These are phyloP conservation scores for Trichoderma virens DNA, from an alignment of 495 filamentous ascomycete species.

Conservation along the genomic window DNA sequence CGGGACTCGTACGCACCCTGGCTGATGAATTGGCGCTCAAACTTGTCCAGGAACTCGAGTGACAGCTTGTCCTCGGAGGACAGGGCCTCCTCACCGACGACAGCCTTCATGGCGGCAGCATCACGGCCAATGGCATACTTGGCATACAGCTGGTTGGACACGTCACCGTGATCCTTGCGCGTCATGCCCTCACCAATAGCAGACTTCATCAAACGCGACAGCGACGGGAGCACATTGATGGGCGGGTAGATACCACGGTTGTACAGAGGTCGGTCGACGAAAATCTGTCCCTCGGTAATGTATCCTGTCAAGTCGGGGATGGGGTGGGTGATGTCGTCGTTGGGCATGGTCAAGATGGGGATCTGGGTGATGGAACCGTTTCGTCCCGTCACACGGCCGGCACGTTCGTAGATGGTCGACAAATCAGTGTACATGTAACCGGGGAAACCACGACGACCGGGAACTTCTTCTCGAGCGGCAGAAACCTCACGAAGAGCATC, in stretches of 20 bases:
- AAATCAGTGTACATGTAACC: conserved; percentile 99
- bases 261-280: conserved; percentile 86
- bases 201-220: conserved; percentile 99
- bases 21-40: conserved; percentile 86
- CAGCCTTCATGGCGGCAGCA: conserved; percentile 97
- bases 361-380: conserved; percentile 99
- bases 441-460: conserved; percentile 97
- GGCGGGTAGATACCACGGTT: conserved; percentile 98
- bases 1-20: conserved; percentile 89
- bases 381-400: conserved; percentile 93
- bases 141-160: conserved; percentile 98
- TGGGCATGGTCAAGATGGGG: conserved; percentile 98
- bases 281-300: conserved; percentile 98
- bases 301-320: conserved; percentile 98
- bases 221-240: conserved; percentile 96
- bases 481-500: conserved; percentile 98
- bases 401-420: conserved; percentile 98
- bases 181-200: conserved; percentile 96
- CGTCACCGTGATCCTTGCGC: conserved; percentile 91
- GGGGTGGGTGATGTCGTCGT: conserved; percentile 99
- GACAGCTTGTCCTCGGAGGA: conserved; percentile 95
- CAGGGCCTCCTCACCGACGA: conserved; percentile 95
- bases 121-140: conserved; percentile 99
- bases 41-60: conserved; percentile 96
- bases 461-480: conserved; percentile 96